These are phyloP conservation scores for Agastache rugosa DNA, from an alignment of 257 asterid species.

Conservation along the genomic window DNA sequence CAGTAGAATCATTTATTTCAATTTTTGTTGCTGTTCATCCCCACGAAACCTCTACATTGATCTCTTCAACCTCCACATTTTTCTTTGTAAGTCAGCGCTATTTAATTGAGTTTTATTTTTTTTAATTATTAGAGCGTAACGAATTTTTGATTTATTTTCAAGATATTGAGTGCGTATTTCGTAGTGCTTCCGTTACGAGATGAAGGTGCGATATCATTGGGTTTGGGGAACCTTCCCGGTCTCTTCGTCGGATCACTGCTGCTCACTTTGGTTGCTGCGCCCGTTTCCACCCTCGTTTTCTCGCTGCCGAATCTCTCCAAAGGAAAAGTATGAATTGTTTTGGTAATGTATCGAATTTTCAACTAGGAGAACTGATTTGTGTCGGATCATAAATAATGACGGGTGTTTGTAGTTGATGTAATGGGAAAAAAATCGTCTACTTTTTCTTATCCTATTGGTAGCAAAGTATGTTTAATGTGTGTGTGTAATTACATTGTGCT, in stretches of 20 bases:
- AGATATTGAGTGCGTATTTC: constrained; percentile 95
- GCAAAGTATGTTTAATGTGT: not conserved
- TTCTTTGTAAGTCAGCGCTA: constrained; percentile 64
- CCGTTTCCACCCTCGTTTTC: constrained; percentile 86
- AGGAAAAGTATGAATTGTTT: constrained; percentile 60
- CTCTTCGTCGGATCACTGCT: constrained; percentile 87
- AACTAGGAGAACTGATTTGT: not conserved
- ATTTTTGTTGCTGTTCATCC: constrained; percentile 81
- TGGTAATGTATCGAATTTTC: constrained; percentile 20
- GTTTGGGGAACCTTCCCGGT: constrained; percentile 77
- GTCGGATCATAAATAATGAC: not conserved
- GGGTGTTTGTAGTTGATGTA: not conserved
- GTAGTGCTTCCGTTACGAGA: constrained; percentile 97
- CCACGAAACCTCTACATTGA: constrained; percentile 76
- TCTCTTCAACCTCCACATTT: constrained; percentile 77
- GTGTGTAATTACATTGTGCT: not conserved
- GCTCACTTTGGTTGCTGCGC: constrained; percentile 91
- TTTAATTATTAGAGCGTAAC: not conserved
- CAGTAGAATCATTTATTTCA: constrained; percentile 65
- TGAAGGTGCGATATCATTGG: constrained; percentile 98
- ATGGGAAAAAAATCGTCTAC: not conserved
- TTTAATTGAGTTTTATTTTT: too few species aligned
- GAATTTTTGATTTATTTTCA: constrained; percentile 32
- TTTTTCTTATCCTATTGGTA: not conserved
- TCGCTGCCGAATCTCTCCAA: constrained; percentile 94